Conservation (phyloP, 1,284 basidiomycete genomes). For the Porodaedalea pini region DNA sequence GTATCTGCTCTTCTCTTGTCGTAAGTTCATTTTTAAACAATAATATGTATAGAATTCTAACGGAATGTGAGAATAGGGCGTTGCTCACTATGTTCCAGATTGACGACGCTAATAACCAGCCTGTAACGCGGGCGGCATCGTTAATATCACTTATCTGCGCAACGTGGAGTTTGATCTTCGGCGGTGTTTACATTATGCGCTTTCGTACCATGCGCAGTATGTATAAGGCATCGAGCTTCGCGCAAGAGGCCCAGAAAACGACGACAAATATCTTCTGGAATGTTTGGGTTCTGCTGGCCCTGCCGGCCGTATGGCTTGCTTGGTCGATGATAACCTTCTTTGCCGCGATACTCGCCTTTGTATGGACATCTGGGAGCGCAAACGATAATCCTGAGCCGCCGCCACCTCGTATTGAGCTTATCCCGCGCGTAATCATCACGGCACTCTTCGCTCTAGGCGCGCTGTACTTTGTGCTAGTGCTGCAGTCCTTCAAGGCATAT, state of each 20-base stretch:
- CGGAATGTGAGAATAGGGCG: slow-evolving; percentile 57
- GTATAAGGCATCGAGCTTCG: slow-evolving; percentile 72
- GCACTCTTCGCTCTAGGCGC: slow-evolving; percentile 54
- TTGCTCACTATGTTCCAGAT: slow-evolving; percentile 75
- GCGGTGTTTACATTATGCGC: slow-evolving; percentile 72
- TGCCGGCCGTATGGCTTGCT: slow-evolving; percentile 71
- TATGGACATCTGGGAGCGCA: slow-evolving; percentile 64
- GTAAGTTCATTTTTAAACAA: too few relatives aligned
- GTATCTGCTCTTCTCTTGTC: slow-evolving; percentile 38
- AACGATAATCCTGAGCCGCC: slow-evolving; percentile 33
- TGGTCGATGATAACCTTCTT: slow-evolving; percentile 76
- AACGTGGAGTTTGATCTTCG: slow-evolving; percentile 70
- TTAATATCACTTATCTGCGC: slow-evolving; percentile 65
- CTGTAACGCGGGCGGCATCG: slow-evolving; percentile 62
- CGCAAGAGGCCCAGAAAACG: slow-evolving; percentile 68
- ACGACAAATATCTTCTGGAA: slow-evolving; percentile 73
- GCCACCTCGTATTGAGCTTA: slow-evolving; percentile 37
- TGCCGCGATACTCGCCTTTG: slow-evolving; percentile 62
- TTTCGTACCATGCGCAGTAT: slow-evolving; percentile 78
- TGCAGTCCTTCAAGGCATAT: slow-evolving; percentile 60
- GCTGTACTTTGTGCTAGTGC: slow-evolving; percentile 58
- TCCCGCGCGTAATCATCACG: slow-evolving; percentile 55
- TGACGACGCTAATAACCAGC: slow-evolving; percentile 53
- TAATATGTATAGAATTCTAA: too few relatives aligned
- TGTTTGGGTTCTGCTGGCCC: slow-evolving; percentile 73